Conservation (phyloP, 441 rosid genomes). For the Arabidopsis lyrata region DNA sequence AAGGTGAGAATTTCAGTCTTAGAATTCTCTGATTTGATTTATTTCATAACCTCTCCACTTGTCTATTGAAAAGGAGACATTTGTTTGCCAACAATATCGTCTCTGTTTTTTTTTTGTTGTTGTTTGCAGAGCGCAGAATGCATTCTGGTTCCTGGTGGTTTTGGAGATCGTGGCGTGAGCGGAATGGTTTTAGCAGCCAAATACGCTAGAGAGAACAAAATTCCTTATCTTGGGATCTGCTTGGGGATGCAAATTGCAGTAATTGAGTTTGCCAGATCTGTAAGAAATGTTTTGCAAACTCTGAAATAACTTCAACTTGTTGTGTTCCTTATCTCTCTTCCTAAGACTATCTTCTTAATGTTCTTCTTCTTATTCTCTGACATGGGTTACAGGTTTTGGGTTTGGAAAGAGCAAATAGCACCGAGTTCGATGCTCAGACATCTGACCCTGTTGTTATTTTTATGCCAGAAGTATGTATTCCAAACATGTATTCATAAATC, state of each 20-base stretch:
- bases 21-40: constrained; percentile 15
- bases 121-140: constrained; percentile 71
- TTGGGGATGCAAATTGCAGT: constrained; percentile 87
- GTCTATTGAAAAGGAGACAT: constrained; percentile 16
- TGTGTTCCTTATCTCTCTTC: constrained; percentile 24
- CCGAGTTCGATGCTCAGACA: constrained; percentile 67
- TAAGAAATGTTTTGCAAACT: constrained; percentile 46
- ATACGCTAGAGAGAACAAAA: constrained; percentile 73
- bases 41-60: constrained; percentile 16
- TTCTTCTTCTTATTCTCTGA: constrained; percentile 24
- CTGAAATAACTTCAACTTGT: constrained; percentile 18
- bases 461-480: constrained; percentile 72
- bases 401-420: constrained; percentile 66
- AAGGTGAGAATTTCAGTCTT: constrained; percentile 52
- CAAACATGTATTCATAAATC: constrained; percentile 21
- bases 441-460: constrained; percentile 69
- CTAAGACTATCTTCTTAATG: background rate
- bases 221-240: constrained; percentile 83
- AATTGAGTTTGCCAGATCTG: constrained; percentile 78
- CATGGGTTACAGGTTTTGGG: constrained; percentile 67
- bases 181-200: constrained; percentile 86
- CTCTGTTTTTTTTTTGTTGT: background rate
- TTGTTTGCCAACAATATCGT: constrained; percentile 11
- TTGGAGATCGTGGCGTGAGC: constrained; percentile 81
- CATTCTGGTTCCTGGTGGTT: constrained; percentile 79